Evolutionary conservation across 2,329 filamentous ascomycete species (phyloP).

Genomic region (Trichoderma citrinoviride): DNA sequence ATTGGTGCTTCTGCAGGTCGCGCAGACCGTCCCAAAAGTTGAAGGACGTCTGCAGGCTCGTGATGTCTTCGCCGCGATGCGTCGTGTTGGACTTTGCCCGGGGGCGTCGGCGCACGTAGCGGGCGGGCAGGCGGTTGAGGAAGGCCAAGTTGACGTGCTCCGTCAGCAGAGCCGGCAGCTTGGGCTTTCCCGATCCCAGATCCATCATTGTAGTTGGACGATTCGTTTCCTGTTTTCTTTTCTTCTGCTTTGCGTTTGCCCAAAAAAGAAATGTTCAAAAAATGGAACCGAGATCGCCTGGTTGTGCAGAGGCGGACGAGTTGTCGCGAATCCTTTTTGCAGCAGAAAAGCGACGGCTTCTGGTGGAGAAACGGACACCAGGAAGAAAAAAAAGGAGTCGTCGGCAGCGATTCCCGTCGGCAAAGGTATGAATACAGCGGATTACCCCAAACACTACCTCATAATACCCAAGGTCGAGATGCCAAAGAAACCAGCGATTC

Average conservation of each 20-base stretch:
- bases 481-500: background rate
- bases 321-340: constrained; percentile 20
- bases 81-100: constrained; percentile 38
- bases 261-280: constrained; percentile 7
- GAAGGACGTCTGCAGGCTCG: constrained; percentile 76
- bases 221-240: background rate
- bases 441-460: constrained; percentile 23
- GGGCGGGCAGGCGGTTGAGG: constrained; percentile 42
- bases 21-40: constrained; percentile 75
- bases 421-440: constrained; percentile 21
- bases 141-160: constrained; percentile 43
- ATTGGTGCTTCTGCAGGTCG: constrained; percentile 72
- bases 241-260: background rate
- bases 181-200: constrained; percentile 41
- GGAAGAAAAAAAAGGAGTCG: constrained; percentile 22
- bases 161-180: constrained; percentile 41
- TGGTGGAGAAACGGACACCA: background rate
- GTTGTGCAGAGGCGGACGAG: background rate
- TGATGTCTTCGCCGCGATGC: constrained; percentile 57
- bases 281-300: background rate
- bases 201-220: constrained; percentile 38
- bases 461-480: constrained; percentile 21
- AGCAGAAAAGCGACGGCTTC: constrained; percentile 7
- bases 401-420: constrained; percentile 19
- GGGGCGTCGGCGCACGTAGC: constrained; percentile 40